Evolutionary conservation across 805 yeast genomes (phyloP), one percentile per base, ranked within the genome.

Genomic region (Ogataea sp.): DNA sequence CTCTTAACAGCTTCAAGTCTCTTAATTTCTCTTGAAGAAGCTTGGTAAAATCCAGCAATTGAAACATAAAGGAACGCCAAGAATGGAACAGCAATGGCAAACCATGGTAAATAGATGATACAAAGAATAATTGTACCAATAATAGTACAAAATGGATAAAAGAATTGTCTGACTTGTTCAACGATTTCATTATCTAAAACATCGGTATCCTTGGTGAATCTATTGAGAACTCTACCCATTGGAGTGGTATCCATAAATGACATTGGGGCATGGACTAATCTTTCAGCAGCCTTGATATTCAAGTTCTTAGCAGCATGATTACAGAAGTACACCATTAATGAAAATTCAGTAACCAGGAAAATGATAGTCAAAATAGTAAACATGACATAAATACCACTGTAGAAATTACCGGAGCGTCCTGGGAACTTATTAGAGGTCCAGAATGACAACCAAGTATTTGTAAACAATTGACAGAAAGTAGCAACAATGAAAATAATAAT

Each of bases 141-240:
- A 37, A 81, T 73, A 48, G 67, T 71, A 14, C 76, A 59, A 20
- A 71, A 39, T 6, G 80, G 75, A 47, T 68, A 75, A 35, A 78
- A 47, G 39, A 83, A 67, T 60, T 79, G 59, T 49, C 90, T 70
- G 33, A 82, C 47, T 51, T 80, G 83, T 54, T 83, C 88, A 40
- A 77, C 72, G 42, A 86, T 62, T 59, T 83, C 90, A 54, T 84
- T 85, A 53, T 87, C 95, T 57, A 86, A 64, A 6, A 79, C 78
- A 56, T 87, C 95, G 0, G 93, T 82, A 58, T 87, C 96, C 49
- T 85, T 85, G 2, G 95, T 85, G 58, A 86, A 87, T 48, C 95
- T 67, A 60, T 85, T 87, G 55, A 88, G 64, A 42, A 87, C 78
- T 48, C 96, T 70, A 2, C 96, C 96, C 68, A 84, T 71, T 16